These are phyloP conservation scores for Pichia occidentalis DNA, from an alignment of 805 yeast species.

Conservation along the genomic window DNA sequence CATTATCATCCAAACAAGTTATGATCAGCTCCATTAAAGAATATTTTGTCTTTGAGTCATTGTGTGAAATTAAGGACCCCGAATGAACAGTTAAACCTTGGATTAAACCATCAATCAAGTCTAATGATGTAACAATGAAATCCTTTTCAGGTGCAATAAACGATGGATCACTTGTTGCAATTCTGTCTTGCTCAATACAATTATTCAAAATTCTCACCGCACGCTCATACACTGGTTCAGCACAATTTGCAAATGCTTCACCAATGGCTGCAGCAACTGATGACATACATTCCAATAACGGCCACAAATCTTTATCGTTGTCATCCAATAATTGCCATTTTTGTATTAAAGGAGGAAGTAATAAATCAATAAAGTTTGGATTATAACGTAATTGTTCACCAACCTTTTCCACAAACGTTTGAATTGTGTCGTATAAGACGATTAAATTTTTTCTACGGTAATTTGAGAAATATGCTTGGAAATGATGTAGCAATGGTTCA, in stretches of 20 bases:
- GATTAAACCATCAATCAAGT: conserved; percentile 83
- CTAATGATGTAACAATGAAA: conserved; percentile 81
- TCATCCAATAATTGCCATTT: conserved; percentile 77
- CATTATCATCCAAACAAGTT: conserved; percentile 66
- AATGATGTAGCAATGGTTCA: conserved; percentile 61
- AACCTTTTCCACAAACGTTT: conserved; percentile 76
- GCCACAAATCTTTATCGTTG: conserved; percentile 83
- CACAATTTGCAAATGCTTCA: conserved; percentile 80
- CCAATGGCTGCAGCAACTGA: conserved; percentile 85
- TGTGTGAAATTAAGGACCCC: conserved; percentile 41
- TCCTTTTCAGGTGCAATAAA: conserved; percentile 81
- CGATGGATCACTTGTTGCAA: conserved; percentile 58
- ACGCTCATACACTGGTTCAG: conserved; percentile 76
- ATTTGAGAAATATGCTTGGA: conserved; percentile 63
- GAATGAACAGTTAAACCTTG: conserved; percentile 75
- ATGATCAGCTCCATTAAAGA: conserved; percentile 55
- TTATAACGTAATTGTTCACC: conserved; percentile 49
- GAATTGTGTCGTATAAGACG: conserved; percentile 83
- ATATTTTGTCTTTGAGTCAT: conserved; percentile 19
- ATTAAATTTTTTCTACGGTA: conserved; percentile 81
- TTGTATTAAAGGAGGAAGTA: conserved; percentile 74
- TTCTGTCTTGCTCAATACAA: conserved; percentile 61
- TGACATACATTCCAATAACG: conserved; percentile 87
- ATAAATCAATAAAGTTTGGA: conserved; percentile 47
- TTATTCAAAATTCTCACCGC: conserved; percentile 62